Evolutionary conservation across 192 early-diverging fungal genomes (phyloP).

Genomic region (Radiomyces spectabilis): DNA sequence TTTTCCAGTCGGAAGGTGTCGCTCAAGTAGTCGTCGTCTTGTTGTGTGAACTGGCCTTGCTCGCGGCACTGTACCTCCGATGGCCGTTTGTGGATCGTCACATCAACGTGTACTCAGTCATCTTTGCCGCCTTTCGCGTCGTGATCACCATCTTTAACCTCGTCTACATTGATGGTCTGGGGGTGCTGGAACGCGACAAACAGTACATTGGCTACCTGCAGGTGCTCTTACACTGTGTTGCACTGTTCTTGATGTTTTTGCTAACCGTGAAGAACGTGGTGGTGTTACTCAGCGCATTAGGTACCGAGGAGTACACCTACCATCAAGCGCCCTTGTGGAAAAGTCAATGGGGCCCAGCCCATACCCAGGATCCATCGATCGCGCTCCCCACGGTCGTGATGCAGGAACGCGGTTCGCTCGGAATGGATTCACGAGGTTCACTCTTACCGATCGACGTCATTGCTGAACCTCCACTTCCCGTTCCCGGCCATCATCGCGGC

Average conservation of each 20-base stretch:
- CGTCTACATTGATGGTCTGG: slow-evolving; percentile 19
- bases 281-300: slow-evolving; percentile 5
- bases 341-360: too few species aligned
- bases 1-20: slow-evolving; percentile 33
- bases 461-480: too few species aligned
- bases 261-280: slow-evolving; percentile 19
- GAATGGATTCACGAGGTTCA: too few species aligned
- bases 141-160: slow-evolving; percentile 30
- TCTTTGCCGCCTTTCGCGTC: slow-evolving; percentile 24
- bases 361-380: too few species aligned
- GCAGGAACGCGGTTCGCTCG: too few species aligned
- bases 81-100: slow-evolving; percentile 30
- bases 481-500: too few species aligned
- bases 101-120: slow-evolving; percentile 29
- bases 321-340: too few species aligned
- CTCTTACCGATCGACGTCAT: too few species aligned
- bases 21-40: slow-evolving; percentile 36
- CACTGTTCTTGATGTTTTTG: slow-evolving; percentile 32
- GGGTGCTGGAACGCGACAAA: slow-evolving; percentile 8
- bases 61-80: slow-evolving; percentile 31
- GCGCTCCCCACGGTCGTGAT: too few species aligned
- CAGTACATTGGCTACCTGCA: slow-evolving; percentile 38
- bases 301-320: slow-evolving; percentile 14
- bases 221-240: slow-evolving; percentile 31
- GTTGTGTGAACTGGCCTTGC: slow-evolving; percentile 26